Base-by-base conservation (phyloP, 2,329 filamentous ascomycete genomes). In the Blastomyces silverae region DNA sequence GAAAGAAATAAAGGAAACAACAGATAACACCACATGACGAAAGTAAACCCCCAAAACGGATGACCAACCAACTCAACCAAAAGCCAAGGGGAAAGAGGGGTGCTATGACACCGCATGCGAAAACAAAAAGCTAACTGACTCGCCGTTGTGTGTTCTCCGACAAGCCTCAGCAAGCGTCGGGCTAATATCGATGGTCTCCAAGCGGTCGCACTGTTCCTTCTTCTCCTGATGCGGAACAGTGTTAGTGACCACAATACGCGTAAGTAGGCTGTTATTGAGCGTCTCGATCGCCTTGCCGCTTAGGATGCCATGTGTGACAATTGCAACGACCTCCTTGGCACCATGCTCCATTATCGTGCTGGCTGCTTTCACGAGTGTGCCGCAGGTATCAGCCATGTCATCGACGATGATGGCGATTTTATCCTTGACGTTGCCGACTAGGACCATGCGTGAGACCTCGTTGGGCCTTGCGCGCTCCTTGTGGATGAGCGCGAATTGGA, bases 361-460 rank as follows among this genome's bases (percentile, higher is more conserved):
- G 20, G 93, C 94, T 2, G 92, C 94, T 80, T 97, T 97, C 76
- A 84, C 86, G 15, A 90, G 81, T 1, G 91, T 96, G 70, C 92
- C 92, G 76, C 92, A 97, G 3, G 93, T 97, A 75, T 97, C 93
- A 42, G 92, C 92, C 91, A 97, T 97, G 76, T 97, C 93, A 76
- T 97, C 93, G 59, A 99, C 93, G 60, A 99, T 87, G 73, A 99
- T 97, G 66, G 93, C 93, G 39, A 93, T 88, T 80, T 94, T 94
- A 79, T 90, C 90, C 70, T 87, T 85, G 58, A 97, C 94, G 69
- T 95, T 92, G 70, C 94, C 94, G 61, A 97, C 93, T n/a, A 99
- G 88, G 0, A 92, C 90, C 91, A 96, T 96, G 72, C 91, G 88
- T 11, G 89, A 91, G 67, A 96, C 92, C 74, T 95, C 92, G 73